Evolutionary conservation across 1,139 yeast genomes (phyloP).

Genomic region (Zygoascus meyerae): DNA sequence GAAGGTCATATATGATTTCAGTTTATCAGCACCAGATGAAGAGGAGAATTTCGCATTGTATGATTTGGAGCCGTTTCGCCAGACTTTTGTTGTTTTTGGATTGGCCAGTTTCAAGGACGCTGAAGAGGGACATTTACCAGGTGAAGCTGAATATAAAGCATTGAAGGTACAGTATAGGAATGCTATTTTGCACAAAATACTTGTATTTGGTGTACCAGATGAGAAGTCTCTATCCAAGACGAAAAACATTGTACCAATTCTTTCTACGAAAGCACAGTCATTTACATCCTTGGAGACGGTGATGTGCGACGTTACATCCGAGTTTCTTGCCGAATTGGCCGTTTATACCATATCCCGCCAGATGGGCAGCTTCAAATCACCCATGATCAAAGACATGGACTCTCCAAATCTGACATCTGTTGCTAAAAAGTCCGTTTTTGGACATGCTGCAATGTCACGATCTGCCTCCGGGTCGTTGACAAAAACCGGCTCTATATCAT

Average conservation of each 20-base stretch:
- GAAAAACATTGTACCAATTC: slow-evolving; percentile 29
- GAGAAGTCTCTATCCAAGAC: slow-evolving; percentile 26
- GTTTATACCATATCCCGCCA: slow-evolving; percentile 47
- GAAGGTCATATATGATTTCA: slow-evolving; percentile 53
- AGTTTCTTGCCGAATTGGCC: slow-evolving; percentile 59
- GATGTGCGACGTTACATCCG: slow-evolving; percentile 64
- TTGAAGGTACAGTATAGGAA: slow-evolving; percentile 47
- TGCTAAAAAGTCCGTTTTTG: slow-evolving; percentile 17
- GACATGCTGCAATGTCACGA: slow-evolving; percentile 13
- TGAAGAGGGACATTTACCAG: slow-evolving; percentile 30
- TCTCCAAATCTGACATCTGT: slow-evolving; percentile 15
- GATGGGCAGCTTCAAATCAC: slow-evolving; percentile 33
- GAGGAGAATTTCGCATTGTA: slow-evolving; percentile 57
- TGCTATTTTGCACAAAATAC: slow-evolving; percentile 56
- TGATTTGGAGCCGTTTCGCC: slow-evolving; percentile 86
- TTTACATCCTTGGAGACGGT: slow-evolving; percentile 56
- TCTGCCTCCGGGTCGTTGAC: slow-evolving; percentile 48
- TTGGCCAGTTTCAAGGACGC: slow-evolving; percentile 43
- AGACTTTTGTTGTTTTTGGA: slow-evolving; percentile 52
- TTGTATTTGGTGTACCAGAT: slow-evolving; percentile 54
- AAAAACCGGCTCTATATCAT: slow-evolving; percentile 33
- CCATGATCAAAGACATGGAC: slow-evolving; percentile 30
- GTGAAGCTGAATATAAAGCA: slow-evolving; percentile 27
- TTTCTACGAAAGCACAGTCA: slow-evolving; percentile 27
- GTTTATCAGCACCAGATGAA: slow-evolving; percentile 45